phyloP scores from a whole-genome alignment of 768 basidiomycete species.

The Leccinum barrowsii region DNA sequence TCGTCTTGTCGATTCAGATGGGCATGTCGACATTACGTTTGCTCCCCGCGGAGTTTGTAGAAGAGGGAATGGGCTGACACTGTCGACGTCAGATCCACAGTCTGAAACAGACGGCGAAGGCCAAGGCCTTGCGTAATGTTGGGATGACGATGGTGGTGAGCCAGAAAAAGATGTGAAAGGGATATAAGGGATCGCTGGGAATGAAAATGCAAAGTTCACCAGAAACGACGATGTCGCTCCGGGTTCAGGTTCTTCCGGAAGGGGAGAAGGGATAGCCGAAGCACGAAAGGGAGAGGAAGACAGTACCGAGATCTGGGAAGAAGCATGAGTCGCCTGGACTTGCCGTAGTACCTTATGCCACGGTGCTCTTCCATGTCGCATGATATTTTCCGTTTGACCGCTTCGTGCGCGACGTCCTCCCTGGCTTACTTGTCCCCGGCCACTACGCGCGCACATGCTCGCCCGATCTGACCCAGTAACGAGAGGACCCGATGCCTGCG shows the following conservation, averaged over 20 bases:
- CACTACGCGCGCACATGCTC: background rate
- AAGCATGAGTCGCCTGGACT: constrained; percentile 46
- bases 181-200: no score
- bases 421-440: background rate
- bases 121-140: constrained; percentile 40
- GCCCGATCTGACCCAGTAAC: constrained; percentile 41
- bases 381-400: background rate
- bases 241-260: background rate
- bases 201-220: no score
- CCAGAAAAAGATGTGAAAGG: no score
- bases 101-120: background rate
- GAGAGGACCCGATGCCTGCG: constrained; percentile 61
- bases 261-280: background rate
- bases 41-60: background rate
- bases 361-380: constrained; percentile 9
- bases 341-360: background rate
- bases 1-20: background rate
- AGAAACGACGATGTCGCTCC: background rate
- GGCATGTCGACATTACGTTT: background rate
- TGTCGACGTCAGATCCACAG: constrained; percentile 1
- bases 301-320: constrained; percentile 60
- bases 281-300: constrained; percentile 10
- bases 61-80: background rate
- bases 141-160: constrained; percentile 46
- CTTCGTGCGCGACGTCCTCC: background rate